phyloP scores from a whole-genome alignment of 2,329 filamentous ascomycete species.

The Seiridium unicorne region DNA sequence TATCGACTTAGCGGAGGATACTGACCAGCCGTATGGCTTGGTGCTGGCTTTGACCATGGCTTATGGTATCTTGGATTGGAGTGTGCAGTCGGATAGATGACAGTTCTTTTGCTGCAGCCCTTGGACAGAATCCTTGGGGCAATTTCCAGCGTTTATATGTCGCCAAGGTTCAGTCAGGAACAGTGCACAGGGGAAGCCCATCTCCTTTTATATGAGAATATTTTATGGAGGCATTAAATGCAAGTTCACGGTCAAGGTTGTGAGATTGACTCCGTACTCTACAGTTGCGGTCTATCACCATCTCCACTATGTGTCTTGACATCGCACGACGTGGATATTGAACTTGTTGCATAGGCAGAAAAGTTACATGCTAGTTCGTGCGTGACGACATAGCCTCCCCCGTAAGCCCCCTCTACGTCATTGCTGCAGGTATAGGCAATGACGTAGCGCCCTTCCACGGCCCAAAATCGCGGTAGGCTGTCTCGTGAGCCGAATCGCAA shows the following conservation, averaged over 20 bases:
- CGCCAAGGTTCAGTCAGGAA: neutral
- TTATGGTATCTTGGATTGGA: neutral
- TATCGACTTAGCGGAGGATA: too few relatives aligned
- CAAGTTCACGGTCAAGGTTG: neutral
- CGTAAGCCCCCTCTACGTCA: slow-evolving; percentile 3
- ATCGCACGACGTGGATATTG: neutral
- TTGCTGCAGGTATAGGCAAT: neutral
- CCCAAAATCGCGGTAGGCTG: too few relatives aligned
- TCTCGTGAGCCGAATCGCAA: neutral
- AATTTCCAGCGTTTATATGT: neutral
- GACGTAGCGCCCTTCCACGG: neutral
- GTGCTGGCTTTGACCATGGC: too few relatives aligned
- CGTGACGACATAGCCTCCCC: slow-evolving; percentile 7
- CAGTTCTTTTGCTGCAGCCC: neutral
- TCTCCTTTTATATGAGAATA: neutral
- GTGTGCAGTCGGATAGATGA: neutral
- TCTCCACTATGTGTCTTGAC: slow-evolving; percentile 6
- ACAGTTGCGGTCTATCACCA: slow-evolving; percentile 1
- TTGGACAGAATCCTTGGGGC: neutral
- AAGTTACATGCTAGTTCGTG: neutral
- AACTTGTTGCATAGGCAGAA: neutral
- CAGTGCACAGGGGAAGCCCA: neutral
- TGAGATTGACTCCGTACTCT: neutral
- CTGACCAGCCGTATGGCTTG: too few relatives aligned
- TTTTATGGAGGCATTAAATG: slow-evolving; percentile 5